Evolutionary conservation across 78 protist species (phyloP).

Genomic region (Creolimax fragrantissima): DNA sequence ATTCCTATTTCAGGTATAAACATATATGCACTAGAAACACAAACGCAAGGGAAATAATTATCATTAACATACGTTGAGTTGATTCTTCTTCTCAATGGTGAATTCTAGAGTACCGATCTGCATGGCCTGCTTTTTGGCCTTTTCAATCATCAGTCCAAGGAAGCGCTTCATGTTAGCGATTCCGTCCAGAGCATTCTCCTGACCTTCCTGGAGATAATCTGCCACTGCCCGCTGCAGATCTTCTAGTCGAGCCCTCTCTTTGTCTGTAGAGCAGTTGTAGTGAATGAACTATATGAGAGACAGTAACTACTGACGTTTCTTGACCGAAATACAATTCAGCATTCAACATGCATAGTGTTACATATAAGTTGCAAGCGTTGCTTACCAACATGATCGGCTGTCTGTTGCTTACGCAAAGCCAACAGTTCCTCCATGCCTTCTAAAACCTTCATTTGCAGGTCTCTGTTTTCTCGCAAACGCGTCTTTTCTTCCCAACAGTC

Average conservation of each 20-base stretch:
- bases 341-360: too few species aligned
- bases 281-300: too few species aligned
- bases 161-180: conserved; percentile 21
- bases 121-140: conserved; percentile 18
- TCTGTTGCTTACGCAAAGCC: background rate
- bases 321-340: too few species aligned
- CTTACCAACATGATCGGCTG: background rate
- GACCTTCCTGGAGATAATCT: conserved; percentile 21
- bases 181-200: conserved; percentile 7
- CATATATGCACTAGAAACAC: too few species aligned
- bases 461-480: background rate
- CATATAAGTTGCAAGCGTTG: too few species aligned
- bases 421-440: background rate
- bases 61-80: background rate
- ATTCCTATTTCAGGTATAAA: too few species aligned
- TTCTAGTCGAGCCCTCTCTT: background rate
- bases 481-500: background rate
- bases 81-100: conserved; percentile 33
- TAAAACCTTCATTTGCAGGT: background rate
- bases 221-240: conserved; percentile 17
- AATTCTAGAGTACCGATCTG: conserved; percentile 17
- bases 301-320: too few species aligned
- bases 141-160: conserved; percentile 25
- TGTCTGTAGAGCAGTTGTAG: too few species aligned
- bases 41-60: too few species aligned